Evolutionary conservation across 2,329 filamentous ascomycete genomes (phyloP).

Genomic region (Botrytis byssoidea): DNA sequence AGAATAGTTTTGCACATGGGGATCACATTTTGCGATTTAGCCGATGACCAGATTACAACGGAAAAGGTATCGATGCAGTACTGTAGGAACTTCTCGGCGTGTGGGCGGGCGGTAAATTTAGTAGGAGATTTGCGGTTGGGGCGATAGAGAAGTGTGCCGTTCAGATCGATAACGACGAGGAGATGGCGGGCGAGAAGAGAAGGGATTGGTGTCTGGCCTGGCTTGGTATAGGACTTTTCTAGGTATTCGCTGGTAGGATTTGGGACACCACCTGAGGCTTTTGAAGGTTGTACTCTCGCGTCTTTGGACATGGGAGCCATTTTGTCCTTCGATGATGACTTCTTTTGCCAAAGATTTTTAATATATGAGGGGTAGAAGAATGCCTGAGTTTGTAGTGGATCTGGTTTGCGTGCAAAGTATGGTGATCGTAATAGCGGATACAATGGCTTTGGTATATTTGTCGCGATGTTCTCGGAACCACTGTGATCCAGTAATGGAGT

Average conservation of each 20-base stretch:
- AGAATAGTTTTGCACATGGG: constrained; percentile 67
- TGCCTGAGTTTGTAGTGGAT: background rate
- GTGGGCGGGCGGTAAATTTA: constrained; percentile 64
- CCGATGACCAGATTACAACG: constrained; percentile 91
- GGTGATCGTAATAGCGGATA: background rate
- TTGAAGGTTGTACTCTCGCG: constrained; percentile 28
- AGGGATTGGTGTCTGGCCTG: constrained; percentile 44
- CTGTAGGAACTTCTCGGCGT: constrained; percentile 65
- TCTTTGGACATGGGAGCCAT: constrained; percentile 22
- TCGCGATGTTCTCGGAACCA: background rate
- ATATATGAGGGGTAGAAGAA: background rate
- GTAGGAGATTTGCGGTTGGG: constrained; percentile 51
- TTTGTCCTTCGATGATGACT: background rate
- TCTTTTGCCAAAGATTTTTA: background rate
- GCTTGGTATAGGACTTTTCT: constrained; percentile 47
- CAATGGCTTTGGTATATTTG: background rate
- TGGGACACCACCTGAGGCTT: constrained; percentile 48
- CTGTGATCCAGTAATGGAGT: background rate
- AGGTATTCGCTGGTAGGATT: constrained; percentile 61
- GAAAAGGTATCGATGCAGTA: constrained; percentile 73
- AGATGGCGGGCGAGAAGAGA: constrained; percentile 57
- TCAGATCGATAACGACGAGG: constrained; percentile 86
- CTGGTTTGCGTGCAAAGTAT: background rate
- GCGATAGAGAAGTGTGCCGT: constrained; percentile 82
- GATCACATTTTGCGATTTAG: constrained; percentile 68